Base-by-base conservation (phyloP, 805 yeast species). In the Kazachstania kunashirensis region DNA sequence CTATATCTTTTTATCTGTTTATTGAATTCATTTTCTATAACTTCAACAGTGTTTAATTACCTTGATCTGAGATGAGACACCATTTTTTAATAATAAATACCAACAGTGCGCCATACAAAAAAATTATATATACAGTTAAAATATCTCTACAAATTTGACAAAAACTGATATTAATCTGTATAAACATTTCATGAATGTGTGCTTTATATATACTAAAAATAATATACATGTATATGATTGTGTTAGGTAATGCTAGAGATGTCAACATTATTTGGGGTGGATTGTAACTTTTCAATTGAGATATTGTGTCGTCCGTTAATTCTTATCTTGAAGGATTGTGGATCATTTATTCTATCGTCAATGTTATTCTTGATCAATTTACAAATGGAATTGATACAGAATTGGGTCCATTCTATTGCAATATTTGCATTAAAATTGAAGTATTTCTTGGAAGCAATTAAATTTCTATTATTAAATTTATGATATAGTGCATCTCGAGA, bases 331-430 rank as follows among this genome's bases (percentile, higher is more conserved):
- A 50, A 52, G 4, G 50, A 31, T 18, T 48, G 49, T 5, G 48
- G 44, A 7, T 23, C 13, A 15, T 32, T 13, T 6, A 9, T 38
- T 13, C 6, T 18, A 2, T 26, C 19, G 16, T 34, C 31, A 13
- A 40, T 12, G 19, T 37, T 40, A 3, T 21, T 24, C 13, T 29
- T 40, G 2, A 53, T 37, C 10, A 48, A 31, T 8, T 41, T 29
- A 13, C 42, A 35, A 3, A 52, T 48, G 1, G 52, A 37, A 10
- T 39, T 29, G 3, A 52, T 27, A 31, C 50, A 45, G 39, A 52
- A 49, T 4, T 44, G 42, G 12, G 45, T 44, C 62, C 62, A 57
- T 24, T 50, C 48, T 3, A 43, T 46, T 0, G 61, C 55, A 11
- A 53, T 33, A 28, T 43, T 45, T 3, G 53, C 49, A 33, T 54